Conservation (phyloP, 805 yeast genomes). For the Priceomyces fermenticarens region DNA sequence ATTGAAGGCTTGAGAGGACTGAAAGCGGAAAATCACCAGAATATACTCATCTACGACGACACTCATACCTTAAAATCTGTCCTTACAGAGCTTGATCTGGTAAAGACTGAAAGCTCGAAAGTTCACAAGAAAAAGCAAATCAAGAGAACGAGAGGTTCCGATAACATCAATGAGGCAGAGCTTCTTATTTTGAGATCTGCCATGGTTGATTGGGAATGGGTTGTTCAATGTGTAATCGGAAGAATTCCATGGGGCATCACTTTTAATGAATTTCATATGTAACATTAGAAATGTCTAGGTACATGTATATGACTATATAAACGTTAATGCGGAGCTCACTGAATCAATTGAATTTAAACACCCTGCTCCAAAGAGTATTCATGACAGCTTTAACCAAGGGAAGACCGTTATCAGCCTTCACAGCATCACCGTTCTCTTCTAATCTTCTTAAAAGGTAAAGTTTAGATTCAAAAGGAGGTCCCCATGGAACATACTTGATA, state of each 20-base stretch:
- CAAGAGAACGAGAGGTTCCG: not conserved
- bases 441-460: conserved; percentile 84
- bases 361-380: conserved; percentile 22
- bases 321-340: not conserved
- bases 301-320: not conserved
- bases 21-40: not conserved
- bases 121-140: conserved; percentile 3
- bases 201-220: conserved; percentile 62
- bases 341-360: conserved; percentile 8
- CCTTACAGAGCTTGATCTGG: not conserved
- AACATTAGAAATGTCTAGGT: not conserved
- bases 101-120: not conserved
- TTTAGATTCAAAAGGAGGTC: conserved; percentile 91
- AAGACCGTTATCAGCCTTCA: conserved; percentile 78
- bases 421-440: conserved; percentile 96
- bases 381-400: conserved; percentile 59
- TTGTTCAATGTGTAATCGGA: conserved; percentile 57
- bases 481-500: conserved; percentile 96
- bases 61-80: conserved; percentile 6
- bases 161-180: not conserved
- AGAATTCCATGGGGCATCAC: conserved; percentile 28
- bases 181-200: conserved; percentile 10
- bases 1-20: conserved; percentile 1
- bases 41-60: conserved; percentile 27
- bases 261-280: not conserved